Conservation (phyloP, 2,329 filamentous ascomycete species). For the Trichoderma pleuroti region DNA sequence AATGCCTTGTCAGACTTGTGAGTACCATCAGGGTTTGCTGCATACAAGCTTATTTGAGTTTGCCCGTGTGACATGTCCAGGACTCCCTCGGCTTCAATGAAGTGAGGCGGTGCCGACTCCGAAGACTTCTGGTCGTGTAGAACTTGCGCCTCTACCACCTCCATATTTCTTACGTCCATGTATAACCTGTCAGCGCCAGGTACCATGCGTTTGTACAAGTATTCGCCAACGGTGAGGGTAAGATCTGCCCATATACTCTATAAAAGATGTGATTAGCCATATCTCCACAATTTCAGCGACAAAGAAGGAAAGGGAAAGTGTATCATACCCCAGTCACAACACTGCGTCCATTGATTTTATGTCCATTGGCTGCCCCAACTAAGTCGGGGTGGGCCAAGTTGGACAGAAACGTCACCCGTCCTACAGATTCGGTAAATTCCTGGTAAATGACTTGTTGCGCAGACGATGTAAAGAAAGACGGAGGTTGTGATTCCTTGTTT, state of each 20-base stretch:
- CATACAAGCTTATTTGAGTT: neutral
- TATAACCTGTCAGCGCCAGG: neutral
- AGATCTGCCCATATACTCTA: neutral
- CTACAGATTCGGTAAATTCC: neutral
- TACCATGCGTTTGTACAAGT: neutral
- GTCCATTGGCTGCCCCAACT: neutral
- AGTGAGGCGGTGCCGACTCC: neutral
- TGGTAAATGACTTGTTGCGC: neutral
- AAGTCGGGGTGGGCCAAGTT: neutral
- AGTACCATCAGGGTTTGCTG: neutral
- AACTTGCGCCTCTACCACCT: neutral
- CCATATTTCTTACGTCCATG: neutral
- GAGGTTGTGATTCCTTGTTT: neutral
- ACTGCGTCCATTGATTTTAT: neutral
- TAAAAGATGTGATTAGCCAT: neutral
- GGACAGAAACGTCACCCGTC: neutral
- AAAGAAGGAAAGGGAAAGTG: neutral
- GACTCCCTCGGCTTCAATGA: neutral
- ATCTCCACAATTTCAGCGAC: neutral
- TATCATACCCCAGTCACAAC: neutral
- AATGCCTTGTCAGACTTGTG: neutral
- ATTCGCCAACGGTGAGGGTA: neutral
- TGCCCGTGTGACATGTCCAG: neutral
- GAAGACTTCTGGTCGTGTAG: neutral
- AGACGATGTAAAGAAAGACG: neutral